Evolutionary conservation across 2,329 filamentous ascomycete genomes (phyloP).

Genomic region (Microcera coccophila): DNA sequence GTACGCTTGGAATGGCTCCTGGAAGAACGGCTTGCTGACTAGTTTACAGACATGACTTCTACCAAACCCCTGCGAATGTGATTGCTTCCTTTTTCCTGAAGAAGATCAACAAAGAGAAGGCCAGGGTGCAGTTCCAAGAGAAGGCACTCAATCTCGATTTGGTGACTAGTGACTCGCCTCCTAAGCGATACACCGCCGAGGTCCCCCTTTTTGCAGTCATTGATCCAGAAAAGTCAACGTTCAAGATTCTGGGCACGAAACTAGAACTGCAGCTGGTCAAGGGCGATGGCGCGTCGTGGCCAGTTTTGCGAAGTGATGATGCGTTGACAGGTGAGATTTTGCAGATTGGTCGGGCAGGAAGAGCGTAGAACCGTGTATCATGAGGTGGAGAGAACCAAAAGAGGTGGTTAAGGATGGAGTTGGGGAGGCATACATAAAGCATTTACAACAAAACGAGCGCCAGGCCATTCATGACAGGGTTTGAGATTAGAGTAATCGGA

Average conservation of each 20-base stretch:
- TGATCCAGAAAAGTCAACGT: constrained; percentile 68
- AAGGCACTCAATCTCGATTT: constrained; percentile 71
- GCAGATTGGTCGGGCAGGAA: constrained; percentile 78
- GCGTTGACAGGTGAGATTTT: constrained; percentile 69
- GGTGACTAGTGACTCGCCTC: constrained; percentile 70
- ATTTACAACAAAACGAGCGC: no score
- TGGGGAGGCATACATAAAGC: constrained; percentile 11
- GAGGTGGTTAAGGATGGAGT: constrained; percentile 6
- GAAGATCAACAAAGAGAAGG: constrained; percentile 83
- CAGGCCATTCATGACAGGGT: no score
- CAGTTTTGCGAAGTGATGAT: constrained; percentile 77
- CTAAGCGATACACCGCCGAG: constrained; percentile 72
- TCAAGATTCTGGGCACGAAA: constrained; percentile 84
- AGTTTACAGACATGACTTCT: constrained; percentile 67
- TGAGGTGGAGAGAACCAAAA: constrained; percentile 1
- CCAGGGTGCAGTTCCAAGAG: constrained; percentile 65
- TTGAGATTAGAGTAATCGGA: no score
- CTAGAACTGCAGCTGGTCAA: constrained; percentile 72
- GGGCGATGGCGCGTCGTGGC: constrained; percentile 76
- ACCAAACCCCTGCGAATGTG: constrained; percentile 81
- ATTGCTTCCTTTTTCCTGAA: constrained; percentile 94
- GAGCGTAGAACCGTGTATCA: constrained; percentile 30
- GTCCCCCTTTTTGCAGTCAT: constrained; percentile 76
- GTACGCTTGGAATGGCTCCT: constrained; percentile 40
- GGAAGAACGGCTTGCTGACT: constrained; percentile 5